Evolutionary conservation across 352 stramenopile species (phyloP).

Genomic region (Phytophthora fragariaefolia): DNA sequence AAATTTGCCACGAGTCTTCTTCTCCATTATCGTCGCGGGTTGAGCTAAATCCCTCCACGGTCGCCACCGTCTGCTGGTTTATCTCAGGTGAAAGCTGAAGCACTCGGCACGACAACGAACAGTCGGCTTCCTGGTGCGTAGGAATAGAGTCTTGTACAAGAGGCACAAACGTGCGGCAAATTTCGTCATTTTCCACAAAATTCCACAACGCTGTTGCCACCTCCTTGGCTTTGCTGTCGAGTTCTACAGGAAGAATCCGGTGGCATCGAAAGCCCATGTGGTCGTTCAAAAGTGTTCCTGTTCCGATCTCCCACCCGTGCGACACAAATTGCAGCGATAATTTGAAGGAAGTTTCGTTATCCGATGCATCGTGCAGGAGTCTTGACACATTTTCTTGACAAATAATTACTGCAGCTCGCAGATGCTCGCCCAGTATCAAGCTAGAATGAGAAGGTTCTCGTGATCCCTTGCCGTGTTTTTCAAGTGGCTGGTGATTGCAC

Average conservation of each 20-base stretch:
- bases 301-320: conserved; percentile 55
- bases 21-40: conserved; percentile 21
- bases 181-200: conserved; percentile 61
- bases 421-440: conserved; percentile 42
- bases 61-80: conserved; percentile 42
- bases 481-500: conserved; percentile 26
- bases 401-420: conserved; percentile 30
- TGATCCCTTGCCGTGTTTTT: conserved; percentile 32
- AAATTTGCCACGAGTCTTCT: conserved; percentile 52
- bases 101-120: conserved; percentile 43
- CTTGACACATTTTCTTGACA: conserved; percentile 43
- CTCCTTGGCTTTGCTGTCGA: conserved; percentile 22
- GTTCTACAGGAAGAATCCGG: conserved; percentile 34
- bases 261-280: conserved; percentile 57
- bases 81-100: conserved; percentile 40
- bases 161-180: conserved; percentile 66
- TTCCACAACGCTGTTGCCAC: conserved; percentile 59
- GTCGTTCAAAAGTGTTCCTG: conserved; percentile 43
- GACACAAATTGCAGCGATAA: conserved; percentile 50
- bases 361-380: conserved; percentile 40
- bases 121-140: conserved; percentile 36
- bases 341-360: conserved; percentile 17
- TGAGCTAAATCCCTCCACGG: conserved; percentile 49
- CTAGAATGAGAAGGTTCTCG: conserved; percentile 31
- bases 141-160: conserved; percentile 56